phyloP scores from a whole-genome alignment of 1,284 basidiomycete genomes.

The Ustilago tritici region DNA sequence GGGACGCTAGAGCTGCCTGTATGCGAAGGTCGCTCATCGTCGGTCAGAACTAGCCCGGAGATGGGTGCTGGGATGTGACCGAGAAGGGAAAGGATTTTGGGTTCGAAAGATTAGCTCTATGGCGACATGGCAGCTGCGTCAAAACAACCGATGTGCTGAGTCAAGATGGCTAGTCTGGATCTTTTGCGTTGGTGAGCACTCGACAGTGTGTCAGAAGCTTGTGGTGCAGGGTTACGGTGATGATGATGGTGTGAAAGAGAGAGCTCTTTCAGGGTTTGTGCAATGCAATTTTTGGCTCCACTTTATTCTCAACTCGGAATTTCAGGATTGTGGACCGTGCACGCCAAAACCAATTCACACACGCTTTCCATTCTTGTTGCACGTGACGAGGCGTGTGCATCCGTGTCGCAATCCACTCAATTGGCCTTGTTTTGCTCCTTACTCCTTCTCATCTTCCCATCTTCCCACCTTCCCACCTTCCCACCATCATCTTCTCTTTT shows the following conservation, averaged over 20 bases:
- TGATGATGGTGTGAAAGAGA: neutral
- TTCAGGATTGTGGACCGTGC: constrained; percentile 23
- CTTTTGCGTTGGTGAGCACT: neutral
- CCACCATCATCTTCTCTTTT: no score
- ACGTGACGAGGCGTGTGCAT: neutral
- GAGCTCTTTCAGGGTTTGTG: constrained; percentile 15
- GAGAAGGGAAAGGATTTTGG: neutral
- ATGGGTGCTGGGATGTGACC: neutral
- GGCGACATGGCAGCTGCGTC: neutral
- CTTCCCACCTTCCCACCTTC: no score
- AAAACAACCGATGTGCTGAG: neutral
- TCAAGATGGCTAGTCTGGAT: neutral
- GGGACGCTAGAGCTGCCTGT: constrained; percentile 61
- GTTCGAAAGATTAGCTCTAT: neutral
- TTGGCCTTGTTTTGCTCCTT: no score
- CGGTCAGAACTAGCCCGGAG: neutral
- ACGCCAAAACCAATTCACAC: neutral
- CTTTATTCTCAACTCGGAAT: neutral
- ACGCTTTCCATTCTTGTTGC: neutral
- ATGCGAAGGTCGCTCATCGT: constrained; percentile 50
- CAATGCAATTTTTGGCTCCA: neutral
- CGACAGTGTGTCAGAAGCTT: neutral
- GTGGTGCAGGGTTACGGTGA: neutral
- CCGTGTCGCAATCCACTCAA: no score
- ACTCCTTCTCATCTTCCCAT: no score